These are phyloP conservation scores for Phytophthora crassamura DNA, from an alignment of 352 stramenopile species.

Conservation along the genomic window DNA sequence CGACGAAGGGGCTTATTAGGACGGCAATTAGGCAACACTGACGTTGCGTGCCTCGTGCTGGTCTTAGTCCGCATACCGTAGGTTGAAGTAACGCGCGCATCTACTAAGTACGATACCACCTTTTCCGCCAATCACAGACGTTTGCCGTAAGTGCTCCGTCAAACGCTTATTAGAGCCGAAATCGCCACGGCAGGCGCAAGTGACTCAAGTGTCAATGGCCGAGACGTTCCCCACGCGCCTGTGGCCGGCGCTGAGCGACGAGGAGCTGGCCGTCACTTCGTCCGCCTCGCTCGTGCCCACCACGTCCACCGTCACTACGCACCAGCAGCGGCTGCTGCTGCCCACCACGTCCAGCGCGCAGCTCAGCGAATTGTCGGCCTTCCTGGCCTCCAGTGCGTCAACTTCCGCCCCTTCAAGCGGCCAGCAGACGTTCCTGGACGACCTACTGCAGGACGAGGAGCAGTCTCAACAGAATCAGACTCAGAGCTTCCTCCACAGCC, in stretches of 20 bases:
- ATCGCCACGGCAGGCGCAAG: too few species aligned
- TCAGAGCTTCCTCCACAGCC: slow-evolving; percentile 15
- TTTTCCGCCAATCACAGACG: too few species aligned
- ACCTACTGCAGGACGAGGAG: slow-evolving; percentile 48
- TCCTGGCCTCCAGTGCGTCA: slow-evolving; percentile 26
- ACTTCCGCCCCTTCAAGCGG: background rate
- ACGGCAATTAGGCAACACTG: too few species aligned
- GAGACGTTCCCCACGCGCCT: slow-evolving; percentile 23
- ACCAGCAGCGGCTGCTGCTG: slow-evolving; percentile 13
- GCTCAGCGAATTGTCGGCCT: slow-evolving; percentile 41
- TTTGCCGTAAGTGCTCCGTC: too few species aligned
- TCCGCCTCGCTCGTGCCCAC: background rate
- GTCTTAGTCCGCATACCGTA: too few species aligned
- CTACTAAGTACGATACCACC: too few species aligned
- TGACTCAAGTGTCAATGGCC: too few species aligned
- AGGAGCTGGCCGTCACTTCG: slow-evolving; percentile 10
- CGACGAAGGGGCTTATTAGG: too few species aligned
- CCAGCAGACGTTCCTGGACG: slow-evolving; percentile 51
- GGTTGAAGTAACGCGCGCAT: too few species aligned
- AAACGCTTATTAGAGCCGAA: too few species aligned
- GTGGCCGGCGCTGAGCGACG: slow-evolving; percentile 26
- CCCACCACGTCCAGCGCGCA: slow-evolving; percentile 14
- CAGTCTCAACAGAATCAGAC: slow-evolving; percentile 5
- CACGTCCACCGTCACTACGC: slow-evolving; percentile 4
- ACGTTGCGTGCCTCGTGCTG: too few species aligned